Conservation (phyloP, 768 basidiomycete genomes). For the Amanita exitialis region DNA sequence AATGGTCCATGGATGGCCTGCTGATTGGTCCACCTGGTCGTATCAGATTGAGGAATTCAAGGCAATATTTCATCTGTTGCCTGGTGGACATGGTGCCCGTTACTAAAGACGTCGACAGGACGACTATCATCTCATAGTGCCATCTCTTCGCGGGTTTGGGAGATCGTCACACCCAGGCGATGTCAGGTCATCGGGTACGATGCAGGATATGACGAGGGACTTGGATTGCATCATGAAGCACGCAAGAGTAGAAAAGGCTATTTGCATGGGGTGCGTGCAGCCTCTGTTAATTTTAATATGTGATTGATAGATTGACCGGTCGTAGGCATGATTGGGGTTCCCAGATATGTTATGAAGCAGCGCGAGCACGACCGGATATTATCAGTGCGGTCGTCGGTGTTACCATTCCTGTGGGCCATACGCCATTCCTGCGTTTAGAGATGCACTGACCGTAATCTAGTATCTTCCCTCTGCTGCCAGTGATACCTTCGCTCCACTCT, state of each 20-base stretch:
- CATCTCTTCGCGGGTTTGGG: slow-evolving; percentile 64
- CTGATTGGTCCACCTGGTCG: slow-evolving; percentile 68
- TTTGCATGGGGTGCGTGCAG: slow-evolving; percentile 51
- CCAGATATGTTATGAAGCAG: slow-evolving; percentile 57
- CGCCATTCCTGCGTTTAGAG: neutral
- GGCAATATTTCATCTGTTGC: slow-evolving; percentile 19
- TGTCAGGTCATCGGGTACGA: slow-evolving; percentile 43
- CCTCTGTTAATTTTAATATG: neutral
- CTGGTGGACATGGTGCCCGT: neutral
- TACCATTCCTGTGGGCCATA: slow-evolving; percentile 44
- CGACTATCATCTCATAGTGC: slow-evolving; percentile 52
- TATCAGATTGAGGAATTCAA: slow-evolving; percentile 60
- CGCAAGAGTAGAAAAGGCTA: slow-evolving; percentile 34
- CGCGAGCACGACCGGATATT: slow-evolving; percentile 55
- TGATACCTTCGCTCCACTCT: slow-evolving; percentile 35
- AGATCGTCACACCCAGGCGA: slow-evolving; percentile 58
- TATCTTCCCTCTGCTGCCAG: slow-evolving; percentile 40
- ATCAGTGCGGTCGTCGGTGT: slow-evolving; percentile 48
- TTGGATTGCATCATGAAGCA: slow-evolving; percentile 51
- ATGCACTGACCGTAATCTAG: slow-evolving; percentile 20
- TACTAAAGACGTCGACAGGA: slow-evolving; percentile 22
- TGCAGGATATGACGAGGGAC: slow-evolving; percentile 54
- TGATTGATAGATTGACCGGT: neutral
- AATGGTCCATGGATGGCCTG: slow-evolving; percentile 76
- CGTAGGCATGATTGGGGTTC: slow-evolving; percentile 72